Evolutionary conservation across 1,284 basidiomycete genomes (phyloP), one percentile per base, ranked within the genome.

Genomic region (Entoloma clypeatum): DNA sequence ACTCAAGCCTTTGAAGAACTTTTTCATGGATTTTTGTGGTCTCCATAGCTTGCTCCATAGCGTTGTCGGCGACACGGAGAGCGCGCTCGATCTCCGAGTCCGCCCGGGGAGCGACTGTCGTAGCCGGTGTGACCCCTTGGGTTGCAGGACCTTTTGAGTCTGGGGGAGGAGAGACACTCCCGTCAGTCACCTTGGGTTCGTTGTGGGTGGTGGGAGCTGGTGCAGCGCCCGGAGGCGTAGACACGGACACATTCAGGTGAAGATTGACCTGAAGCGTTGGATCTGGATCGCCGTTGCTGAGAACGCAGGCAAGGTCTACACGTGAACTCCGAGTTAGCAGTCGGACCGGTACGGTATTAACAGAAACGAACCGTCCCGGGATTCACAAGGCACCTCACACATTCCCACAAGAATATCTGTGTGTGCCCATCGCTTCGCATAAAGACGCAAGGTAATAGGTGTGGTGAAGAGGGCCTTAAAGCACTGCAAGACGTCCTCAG

Each of bases 321-420:
- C n/a, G n/a, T n/a, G 28, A 17, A 30, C 13, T n/a, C 28, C 17
- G 13, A 30, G 28, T 17, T 30, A 5, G 30, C 14, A 16, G 4
- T 9, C 7, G 7, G 30, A 31, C 17, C 11, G 21, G n/a, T n/a
- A 31, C 30, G 13, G 8, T 31, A 18, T 11, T 1, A 31, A 19
- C 5, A 31, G 21, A 21, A 10, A 31, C 13, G 21, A 16, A 31
- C 28, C 11, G 5, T 5, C 13, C 17, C 17, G 28, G 28, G n/a
- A n/a, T n/a, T n/a, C n/a, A n/a, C n/a, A n/a, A n/a, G n/a, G n/a
- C 5, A 30, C 17, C 28, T 30, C 28, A n/a, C 17, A 30, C 17
- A 17, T 30, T 31, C 30, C 30, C 17, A 31, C 30, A 31, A 31
- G 30, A 16, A 14, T 31, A 31, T 31, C 30, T 31, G 17, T 31